A percentile compares a stretch with the other conserved stretches of the same genome.
phyloP scores from a whole-genome alignment of 305 asterid genomes.

The Fraxinus greggii region DNA sequence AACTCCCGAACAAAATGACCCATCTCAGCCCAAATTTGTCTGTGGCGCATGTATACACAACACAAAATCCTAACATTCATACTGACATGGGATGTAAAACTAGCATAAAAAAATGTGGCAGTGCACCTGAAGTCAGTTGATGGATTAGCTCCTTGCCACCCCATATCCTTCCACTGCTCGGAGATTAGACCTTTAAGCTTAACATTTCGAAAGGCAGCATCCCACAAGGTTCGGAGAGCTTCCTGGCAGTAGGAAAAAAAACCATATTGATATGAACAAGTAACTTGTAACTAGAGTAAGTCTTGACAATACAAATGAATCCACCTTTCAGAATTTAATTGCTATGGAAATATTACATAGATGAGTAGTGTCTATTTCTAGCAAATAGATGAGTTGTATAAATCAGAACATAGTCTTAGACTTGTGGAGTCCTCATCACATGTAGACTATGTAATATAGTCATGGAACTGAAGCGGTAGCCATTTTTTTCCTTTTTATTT shows the following conservation, averaged over 20 bases:
- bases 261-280: slow-evolving; percentile 17
- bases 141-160: slow-evolving; percentile 97
- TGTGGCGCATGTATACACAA: neutral
- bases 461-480: neutral
- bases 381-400: neutral
- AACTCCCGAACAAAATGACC: neutral
- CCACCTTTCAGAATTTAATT: slow-evolving; percentile 2
- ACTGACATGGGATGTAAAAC: neutral
- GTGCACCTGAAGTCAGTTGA: slow-evolving; percentile 90
- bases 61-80: neutral
- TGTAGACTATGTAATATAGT: neutral
- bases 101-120: neutral
- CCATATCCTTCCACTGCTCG: slow-evolving; percentile 98
- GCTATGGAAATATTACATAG: neutral
- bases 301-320: neutral
- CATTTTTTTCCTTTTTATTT: neutral
- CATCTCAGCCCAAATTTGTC: neutral
- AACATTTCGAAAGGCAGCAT: slow-evolving; percentile 65
- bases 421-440: neutral
- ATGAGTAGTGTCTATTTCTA: neutral
- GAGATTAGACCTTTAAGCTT: slow-evolving; percentile 73
- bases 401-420: neutral
- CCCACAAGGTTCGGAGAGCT: slow-evolving; percentile 77
- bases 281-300: slow-evolving; percentile 3
- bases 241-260: slow-evolving; percentile 47